Evolutionary conservation across 2,329 filamentous ascomycete species (phyloP).

Genomic region (Penicillium sp.): DNA sequence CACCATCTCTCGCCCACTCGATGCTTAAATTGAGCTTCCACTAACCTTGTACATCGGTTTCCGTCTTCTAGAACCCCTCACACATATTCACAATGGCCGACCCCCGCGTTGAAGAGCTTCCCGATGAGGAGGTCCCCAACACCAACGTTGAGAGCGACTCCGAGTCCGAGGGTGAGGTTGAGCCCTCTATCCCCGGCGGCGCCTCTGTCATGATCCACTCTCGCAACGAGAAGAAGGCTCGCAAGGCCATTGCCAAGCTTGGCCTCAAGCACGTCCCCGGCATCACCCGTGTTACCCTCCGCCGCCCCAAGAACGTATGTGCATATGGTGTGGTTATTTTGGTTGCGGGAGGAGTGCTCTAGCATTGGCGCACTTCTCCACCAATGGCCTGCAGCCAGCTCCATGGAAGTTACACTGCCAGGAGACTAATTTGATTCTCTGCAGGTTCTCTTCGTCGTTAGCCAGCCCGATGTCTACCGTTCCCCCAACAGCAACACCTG

Average conservation of each 20-base stretch:
- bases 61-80: constrained; percentile 19
- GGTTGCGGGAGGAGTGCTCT: neutral
- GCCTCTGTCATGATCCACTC: constrained; percentile 91
- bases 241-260: constrained; percentile 98
- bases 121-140: constrained; percentile 83
- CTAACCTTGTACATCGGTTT: neutral
- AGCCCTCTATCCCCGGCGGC: constrained; percentile 74
- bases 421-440: neutral
- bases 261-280: constrained; percentile 94
- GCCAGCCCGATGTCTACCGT: constrained; percentile 99
- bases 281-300: constrained; percentile 96
- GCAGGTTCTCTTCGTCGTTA: constrained; percentile 99
- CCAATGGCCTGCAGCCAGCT: neutral
- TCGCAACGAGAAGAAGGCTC: constrained; percentile 99
- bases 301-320: constrained; percentile 98
- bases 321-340: constrained; percentile 2
- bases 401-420: neutral
- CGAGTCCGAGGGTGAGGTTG: constrained; percentile 53
- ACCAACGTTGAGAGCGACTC: constrained; percentile 68
- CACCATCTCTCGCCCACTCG: neutral
- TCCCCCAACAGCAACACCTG: constrained; percentile 99
- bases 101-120: constrained; percentile 95
- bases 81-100: constrained; percentile 75
- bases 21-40: constrained; percentile 3
- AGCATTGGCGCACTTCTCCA: neutral